These are phyloP conservation scores for Chrysosporium keratinophilum DNA, from an alignment of 2,329 filamentous ascomycete species.

Conservation along the genomic window DNA sequence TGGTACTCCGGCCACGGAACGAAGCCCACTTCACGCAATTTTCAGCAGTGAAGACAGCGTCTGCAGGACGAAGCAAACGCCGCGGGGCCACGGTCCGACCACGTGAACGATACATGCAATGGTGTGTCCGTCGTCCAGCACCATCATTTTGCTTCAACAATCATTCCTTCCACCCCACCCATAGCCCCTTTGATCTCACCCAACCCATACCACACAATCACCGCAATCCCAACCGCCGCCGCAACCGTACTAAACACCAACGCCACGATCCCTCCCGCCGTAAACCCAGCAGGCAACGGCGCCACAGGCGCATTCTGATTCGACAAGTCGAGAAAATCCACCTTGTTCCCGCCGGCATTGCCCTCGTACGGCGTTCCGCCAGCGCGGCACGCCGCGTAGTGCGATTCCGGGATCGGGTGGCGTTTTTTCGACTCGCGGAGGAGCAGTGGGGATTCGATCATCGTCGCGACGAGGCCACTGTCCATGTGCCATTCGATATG, in stretches of 20 bases:
- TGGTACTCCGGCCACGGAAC: too few species aligned
- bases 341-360: constrained; percentile 63
- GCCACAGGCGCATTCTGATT: constrained; percentile 48
- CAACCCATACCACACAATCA: constrained; percentile 52
- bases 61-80: too few species aligned
- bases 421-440: constrained; percentile 6
- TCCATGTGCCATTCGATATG: constrained; percentile 44
- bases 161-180: not conserved
- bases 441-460: constrained; percentile 42
- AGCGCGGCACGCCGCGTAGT: constrained; percentile 24
- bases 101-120: too few species aligned
- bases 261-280: constrained; percentile 57
- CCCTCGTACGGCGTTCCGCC: constrained; percentile 45
- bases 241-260: constrained; percentile 59
- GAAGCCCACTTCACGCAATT: too few species aligned
- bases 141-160: not conserved
- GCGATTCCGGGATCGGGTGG: constrained; percentile 16
- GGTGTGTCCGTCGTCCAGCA: too few species aligned
- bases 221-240: constrained; percentile 56
- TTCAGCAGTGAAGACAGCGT: too few species aligned
- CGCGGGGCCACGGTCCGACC: too few species aligned
- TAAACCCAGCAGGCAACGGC: constrained; percentile 58
- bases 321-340: constrained; percentile 50
- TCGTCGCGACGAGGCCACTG: constrained; percentile 42
- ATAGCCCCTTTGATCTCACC: constrained; percentile 8